Evolutionary conservation across 129 eudicot species (phyloP).

Genomic region (Erigeron canadensis): DNA sequence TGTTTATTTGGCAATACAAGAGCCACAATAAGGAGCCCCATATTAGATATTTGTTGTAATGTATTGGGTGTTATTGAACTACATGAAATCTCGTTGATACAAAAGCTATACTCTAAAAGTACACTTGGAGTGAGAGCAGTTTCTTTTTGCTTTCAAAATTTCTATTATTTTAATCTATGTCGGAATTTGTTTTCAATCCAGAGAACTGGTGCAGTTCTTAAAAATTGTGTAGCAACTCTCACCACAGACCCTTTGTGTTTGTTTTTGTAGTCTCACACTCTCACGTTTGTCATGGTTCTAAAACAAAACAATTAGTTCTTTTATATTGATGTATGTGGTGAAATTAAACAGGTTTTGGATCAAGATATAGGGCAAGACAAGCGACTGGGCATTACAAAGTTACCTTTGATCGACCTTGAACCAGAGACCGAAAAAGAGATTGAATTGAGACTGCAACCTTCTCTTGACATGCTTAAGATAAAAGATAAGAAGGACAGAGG

Average conservation of each 20-base stretch:
- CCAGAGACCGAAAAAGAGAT: conserved; percentile 65
- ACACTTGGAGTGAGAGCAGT: not conserved
- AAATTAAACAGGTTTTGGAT: conserved; percentile 71
- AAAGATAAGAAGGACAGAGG: conserved; percentile 98
- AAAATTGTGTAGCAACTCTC: not conserved
- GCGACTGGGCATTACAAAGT: conserved; percentile 70
- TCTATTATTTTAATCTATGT: not conserved
- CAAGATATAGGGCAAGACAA: conserved; percentile 95
- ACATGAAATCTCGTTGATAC: not conserved
- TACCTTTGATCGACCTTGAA: conserved; percentile 62
- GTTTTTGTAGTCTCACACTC: not conserved
- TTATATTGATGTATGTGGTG: not conserved
- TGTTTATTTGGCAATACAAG: no score
- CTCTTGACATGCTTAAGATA: conserved; percentile 87
- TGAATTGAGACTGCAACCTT: conserved; percentile 73
- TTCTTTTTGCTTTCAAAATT: not conserved
- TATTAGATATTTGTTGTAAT: not conserved
- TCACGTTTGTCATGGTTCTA: not conserved
- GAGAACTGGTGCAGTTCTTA: not conserved
- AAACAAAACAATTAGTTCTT: not conserved
- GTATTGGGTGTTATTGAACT: not conserved
- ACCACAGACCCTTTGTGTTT: not conserved
- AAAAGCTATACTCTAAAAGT: not conserved
- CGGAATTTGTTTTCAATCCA: not conserved
- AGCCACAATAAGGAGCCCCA: no score